Base-by-base conservation (phyloP, 495 filamentous ascomycete genomes). In the Penicillium bialowiezense region DNA sequence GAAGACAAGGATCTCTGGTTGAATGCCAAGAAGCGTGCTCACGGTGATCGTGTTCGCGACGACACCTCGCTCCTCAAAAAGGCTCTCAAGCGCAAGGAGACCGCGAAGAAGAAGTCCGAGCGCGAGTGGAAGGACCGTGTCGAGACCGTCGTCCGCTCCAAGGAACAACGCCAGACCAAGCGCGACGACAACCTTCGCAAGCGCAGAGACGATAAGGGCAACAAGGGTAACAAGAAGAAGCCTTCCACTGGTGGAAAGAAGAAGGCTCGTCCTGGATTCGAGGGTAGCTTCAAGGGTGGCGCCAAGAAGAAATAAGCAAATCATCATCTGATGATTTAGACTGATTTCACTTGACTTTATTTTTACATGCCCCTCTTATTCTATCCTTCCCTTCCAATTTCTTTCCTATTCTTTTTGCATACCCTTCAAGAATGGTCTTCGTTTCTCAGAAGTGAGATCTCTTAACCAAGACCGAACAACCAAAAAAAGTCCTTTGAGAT, bases 1-100 rank as follows among this genome's bases (percentile, higher is more conserved):
- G 81, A 88, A 51, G 90, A 97, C 69, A 97, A 97, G 72, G 92
- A 98, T 60, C 67, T 83, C 41, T 98, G 93, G 93, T 75, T 95
- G 48, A 92, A 91, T 41, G 93, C 92, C 6, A 83, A 90, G 68
- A 89, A 91, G 66, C 85, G 88, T 20, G 90, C 88, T 3, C 87
- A 92, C 54, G 90, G 93, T 21, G 91, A 96, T 63, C 89, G 90
- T 56, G 83, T 96, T n/a, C 78, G 83, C 49, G 90, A 97, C 52
- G 88, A 95, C 63, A 87, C 87, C 43, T 82, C 78, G n/a, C 64
- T 97, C 28, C 79, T 98, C 10, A 95, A 95, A 80, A 96, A 96
- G 76, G 89, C 91, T 2, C 71, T 97, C 49, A 97, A 97, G 79
- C 84, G 92, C 52, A 91, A 95, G 70, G 89, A 95, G 63, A 84